Percentiles rank a stretch among this genome's conserved stretches.
These are phyloP conservation scores for Fusarium clavum DNA, from an alignment of 2,329 filamentous ascomycete genomes.

Conservation along the genomic window DNA sequence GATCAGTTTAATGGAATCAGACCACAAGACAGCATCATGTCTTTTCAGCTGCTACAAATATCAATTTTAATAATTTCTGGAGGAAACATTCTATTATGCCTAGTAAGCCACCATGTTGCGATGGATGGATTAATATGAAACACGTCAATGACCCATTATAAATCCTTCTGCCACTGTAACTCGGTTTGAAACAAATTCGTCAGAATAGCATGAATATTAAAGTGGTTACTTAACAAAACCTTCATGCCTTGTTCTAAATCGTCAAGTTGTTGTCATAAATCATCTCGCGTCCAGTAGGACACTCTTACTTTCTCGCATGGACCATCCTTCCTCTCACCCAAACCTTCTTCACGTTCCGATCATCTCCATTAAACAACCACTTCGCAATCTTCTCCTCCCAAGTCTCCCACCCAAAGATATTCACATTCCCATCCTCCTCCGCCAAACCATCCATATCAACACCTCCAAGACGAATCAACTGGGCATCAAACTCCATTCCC, in stretches of 20 bases:
- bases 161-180: not conserved
- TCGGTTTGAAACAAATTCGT: not conserved
- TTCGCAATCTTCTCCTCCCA: slow-evolving; percentile 90
- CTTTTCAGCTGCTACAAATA: not conserved
- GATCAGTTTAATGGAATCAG: not conserved
- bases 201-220: slow-evolving; percentile 3
- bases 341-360: slow-evolving; percentile 87
- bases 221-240: not conserved
- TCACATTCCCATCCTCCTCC: slow-evolving; percentile 72
- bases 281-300: no score
- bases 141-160: not conserved
- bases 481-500: slow-evolving; percentile 92
- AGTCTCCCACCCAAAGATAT: slow-evolving; percentile 91
- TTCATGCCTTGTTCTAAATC: not conserved
- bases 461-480: slow-evolving; percentile 75
- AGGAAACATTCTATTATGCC: not conserved
- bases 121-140: not conserved
- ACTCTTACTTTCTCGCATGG: slow-evolving; percentile 58
- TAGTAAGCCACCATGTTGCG: not conserved
- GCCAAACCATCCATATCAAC: slow-evolving; percentile 57
- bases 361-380: slow-evolving; percentile 95
- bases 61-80: not conserved
- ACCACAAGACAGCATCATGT: not conserved
- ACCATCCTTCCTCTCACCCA: slow-evolving; percentile 91
- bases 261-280: not conserved